A percentile compares a stretch with the other conserved stretches of the same genome.
Evolutionary conservation across 2,329 filamentous ascomycete genomes (phyloP).

Genomic region (Penicillium thymicola): DNA sequence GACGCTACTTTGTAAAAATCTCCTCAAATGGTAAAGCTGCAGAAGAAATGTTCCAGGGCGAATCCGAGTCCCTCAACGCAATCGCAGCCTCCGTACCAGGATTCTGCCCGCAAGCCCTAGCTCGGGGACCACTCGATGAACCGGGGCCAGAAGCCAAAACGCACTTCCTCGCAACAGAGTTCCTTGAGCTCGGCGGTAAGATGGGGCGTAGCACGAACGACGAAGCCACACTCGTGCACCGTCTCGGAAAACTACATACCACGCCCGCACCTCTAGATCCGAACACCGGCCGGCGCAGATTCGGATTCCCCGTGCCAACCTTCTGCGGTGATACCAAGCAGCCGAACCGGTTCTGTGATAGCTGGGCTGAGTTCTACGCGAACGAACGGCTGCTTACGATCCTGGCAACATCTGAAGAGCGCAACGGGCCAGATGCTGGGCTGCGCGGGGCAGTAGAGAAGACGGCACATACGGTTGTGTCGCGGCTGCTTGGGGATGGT

Average conservation of each 20-base stretch:
- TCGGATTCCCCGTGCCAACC: conserved; percentile 80
- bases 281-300: conserved; percentile 50
- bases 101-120: conserved; percentile 72
- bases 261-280: conserved; percentile 60
- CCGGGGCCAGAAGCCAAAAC: conserved; percentile 36
- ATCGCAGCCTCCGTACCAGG: conserved; percentile 69
- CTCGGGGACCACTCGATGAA: conserved; percentile 60
- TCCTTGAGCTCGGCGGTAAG: conserved; percentile 61
- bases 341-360: conserved; percentile 67
- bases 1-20: conserved; percentile 43
- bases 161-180: conserved; percentile 69
- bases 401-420: conserved; percentile 53
- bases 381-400: conserved; percentile 70
- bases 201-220: conserved; percentile 50
- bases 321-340: conserved; percentile 85
- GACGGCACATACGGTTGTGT: conserved; percentile 65
- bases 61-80: conserved; percentile 79
- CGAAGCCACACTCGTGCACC: conserved; percentile 58
- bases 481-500: conserved; percentile 67
- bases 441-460: conserved; percentile 63
- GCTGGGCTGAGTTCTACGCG: conserved; percentile 85
- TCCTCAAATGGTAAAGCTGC: conserved; percentile 33
- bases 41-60: conserved; percentile 55
- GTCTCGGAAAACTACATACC: conserved; percentile 75
- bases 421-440: conserved; percentile 63